Conservation (phyloP, 2,329 filamentous ascomycete species). For the Helminthosporium solani region DNA sequence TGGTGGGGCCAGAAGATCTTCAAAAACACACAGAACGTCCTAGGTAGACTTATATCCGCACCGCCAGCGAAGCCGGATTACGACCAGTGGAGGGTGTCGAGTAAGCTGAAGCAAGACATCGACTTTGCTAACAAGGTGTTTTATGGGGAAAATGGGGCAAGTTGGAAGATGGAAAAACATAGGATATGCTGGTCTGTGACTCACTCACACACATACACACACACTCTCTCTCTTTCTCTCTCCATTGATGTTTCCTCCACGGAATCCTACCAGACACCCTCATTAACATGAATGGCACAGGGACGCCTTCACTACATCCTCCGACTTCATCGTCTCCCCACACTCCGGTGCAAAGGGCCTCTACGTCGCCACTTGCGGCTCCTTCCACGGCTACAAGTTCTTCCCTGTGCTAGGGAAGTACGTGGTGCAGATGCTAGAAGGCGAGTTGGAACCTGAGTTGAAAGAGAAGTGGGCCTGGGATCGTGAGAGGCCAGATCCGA, state of each 20-base stretch:
- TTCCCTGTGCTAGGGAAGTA: constrained; percentile 58
- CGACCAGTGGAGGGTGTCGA: constrained; percentile 62
- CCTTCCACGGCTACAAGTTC: constrained; percentile 63
- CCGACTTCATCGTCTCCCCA: constrained; percentile 57
- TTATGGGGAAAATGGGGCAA: constrained; percentile 57
- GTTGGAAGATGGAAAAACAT: constrained; percentile 62
- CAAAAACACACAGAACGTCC: constrained; percentile 35
- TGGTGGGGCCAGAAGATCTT: constrained; percentile 41
- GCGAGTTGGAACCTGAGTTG: constrained; percentile 48
- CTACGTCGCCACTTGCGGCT: constrained; percentile 61
- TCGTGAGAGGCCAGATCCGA: constrained; percentile 55
- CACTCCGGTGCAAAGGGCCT: constrained; percentile 50
- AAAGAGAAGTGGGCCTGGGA: constrained; percentile 65
- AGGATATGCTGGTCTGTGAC: constrained; percentile 63
- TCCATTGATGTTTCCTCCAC: too few species aligned
- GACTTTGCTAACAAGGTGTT: constrained; percentile 58
- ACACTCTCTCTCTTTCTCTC: too few species aligned
- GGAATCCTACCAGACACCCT: too few species aligned
- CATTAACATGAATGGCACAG: constrained; percentile 43
- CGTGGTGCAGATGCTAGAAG: constrained; percentile 53
- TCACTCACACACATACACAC: constrained; percentile 21
- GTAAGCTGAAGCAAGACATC: constrained; percentile 59
- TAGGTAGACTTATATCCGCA: constrained; percentile 57
- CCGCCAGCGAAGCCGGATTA: constrained; percentile 60
- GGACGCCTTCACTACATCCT: constrained; percentile 63